Percentiles rank a stretch among this genome's conserved stretches.
These are phyloP conservation scores for Mycena vitilis DNA, from an alignment of 768 basidiomycete genomes.

Conservation along the genomic window DNA sequence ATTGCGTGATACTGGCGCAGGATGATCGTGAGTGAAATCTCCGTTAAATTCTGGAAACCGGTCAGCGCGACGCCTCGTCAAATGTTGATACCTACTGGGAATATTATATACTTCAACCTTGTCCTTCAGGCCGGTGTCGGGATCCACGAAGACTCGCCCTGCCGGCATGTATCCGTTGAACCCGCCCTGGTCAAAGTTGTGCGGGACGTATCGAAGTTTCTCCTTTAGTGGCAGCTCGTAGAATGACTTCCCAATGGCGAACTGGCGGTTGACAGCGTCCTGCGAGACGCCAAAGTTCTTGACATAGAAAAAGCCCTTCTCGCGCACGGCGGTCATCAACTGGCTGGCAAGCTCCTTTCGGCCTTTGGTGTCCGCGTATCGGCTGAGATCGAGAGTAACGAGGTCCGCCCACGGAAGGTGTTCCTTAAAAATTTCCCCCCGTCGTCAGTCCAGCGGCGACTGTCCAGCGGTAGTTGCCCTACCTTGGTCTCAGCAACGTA, in stretches of 20 bases:
- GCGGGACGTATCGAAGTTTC: slow-evolving; percentile 57
- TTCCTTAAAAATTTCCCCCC: slow-evolving; percentile 45
- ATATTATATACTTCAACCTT: slow-evolving; percentile 64
- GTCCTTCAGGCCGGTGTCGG: slow-evolving; percentile 52
- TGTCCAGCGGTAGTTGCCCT: neutral
- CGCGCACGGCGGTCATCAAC: slow-evolving; percentile 57
- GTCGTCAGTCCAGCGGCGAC: slow-evolving; percentile 18
- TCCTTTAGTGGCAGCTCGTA: slow-evolving; percentile 64
- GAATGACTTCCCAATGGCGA: slow-evolving; percentile 57
- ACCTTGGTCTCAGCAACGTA: slow-evolving; percentile 53
- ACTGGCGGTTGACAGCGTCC: slow-evolving; percentile 61
- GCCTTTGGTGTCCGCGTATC: slow-evolving; percentile 54
- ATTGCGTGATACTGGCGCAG: slow-evolving; percentile 50
- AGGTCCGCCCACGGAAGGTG: slow-evolving; percentile 63
- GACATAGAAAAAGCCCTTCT: slow-evolving; percentile 65
- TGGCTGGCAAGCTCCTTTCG: slow-evolving; percentile 53
- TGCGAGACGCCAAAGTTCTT: slow-evolving; percentile 63
- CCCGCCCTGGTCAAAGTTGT: slow-evolving; percentile 51
- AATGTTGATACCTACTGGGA: slow-evolving; percentile 47
- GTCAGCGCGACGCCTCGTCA: neutral
- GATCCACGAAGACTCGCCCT: slow-evolving; percentile 47
- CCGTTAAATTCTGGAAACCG: slow-evolving; percentile 55
- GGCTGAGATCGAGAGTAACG: slow-evolving; percentile 57
- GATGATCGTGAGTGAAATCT: slow-evolving; percentile 56
- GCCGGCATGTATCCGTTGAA: slow-evolving; percentile 64